Base-by-base conservation (phyloP, 2,329 filamentous ascomycete genomes). In the Peltaster fructicola region DNA sequence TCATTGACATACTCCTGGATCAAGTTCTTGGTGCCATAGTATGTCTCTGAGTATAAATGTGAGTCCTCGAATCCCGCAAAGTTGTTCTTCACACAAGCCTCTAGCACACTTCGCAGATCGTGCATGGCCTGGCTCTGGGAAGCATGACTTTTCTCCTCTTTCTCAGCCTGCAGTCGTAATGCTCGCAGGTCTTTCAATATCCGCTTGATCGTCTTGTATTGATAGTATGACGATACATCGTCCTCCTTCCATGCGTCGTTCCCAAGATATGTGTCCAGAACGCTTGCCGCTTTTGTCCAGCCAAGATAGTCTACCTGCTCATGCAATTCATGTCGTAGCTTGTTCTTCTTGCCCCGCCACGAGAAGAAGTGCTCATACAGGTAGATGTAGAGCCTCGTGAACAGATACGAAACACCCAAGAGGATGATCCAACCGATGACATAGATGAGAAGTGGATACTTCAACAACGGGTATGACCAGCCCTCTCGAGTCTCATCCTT, bases 11-110 rank as follows among this genome's bases (percentile, higher is more conserved):
- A 95, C 27, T 73, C 72, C 51, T 95, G 88, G 15, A 92, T 79
- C 35, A 93, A 53, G 32, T 88, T 70, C 52, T 98, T 98, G n/a
- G 88, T 95, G 15, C 88, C 88, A 40, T 82, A 92, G 47, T 98
- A 98, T 3, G 85, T 91, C 54, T 95, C 84, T 41, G 80, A 91
- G 49, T 98, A 98, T n/a, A 98, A 56, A 27, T 81, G 68, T 7
- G 85, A 72, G 41, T 92, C 95, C 51, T 98, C 88, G 8, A 92
- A 73, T 0, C 88, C 88, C 10, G 80, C 81, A 52, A 95, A 98
- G 46, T 98, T 95, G 52, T 84, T 91, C 63, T 93, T 98, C 40
- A 93, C 76, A 47, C 84, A 95, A 8, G 79, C 80, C 54, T 92
- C 81, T 11, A 90, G 59, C 30, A 95, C 53, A 1, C 65, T 64